Base-by-base conservation (phyloP, 1,284 basidiomycete genomes). In the Boletus smithii region DNA sequence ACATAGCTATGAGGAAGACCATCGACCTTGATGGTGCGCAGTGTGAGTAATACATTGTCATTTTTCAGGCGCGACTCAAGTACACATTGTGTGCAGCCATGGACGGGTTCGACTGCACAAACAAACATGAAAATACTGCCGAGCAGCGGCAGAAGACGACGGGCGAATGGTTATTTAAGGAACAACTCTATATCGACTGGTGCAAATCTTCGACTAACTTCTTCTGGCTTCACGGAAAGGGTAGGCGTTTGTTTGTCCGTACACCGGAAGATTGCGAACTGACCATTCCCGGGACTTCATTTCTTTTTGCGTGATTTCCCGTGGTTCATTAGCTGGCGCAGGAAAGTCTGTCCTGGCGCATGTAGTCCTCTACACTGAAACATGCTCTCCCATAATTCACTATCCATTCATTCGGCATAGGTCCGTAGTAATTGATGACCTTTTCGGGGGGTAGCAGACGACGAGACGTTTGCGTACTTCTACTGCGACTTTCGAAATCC, bases 401-500 rank as follows among this genome's bases (percentile, higher is more conserved):
- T 46, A 55, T 17, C 17, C 31, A 17, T 17, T 32, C 16, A 2
- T n/a, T n/a, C n/a, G n/a, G n/a, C n/a, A n/a, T n/a, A n/a, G n/a
- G n/a, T n/a, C n/a, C n/a, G n/a, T n/a, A n/a, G n/a, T n/a, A n/a
- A n/a, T n/a, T n/a, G n/a, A n/a, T n/a, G n/a, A n/a, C n/a, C n/a
- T n/a, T n/a, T n/a, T n/a, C n/a, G n/a, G n/a, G n/a, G n/a, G 4
- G 20, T 37, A 8, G 11, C 26, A 8, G 23, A 20, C 3, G 24
- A 24, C 13, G 36, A 37, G n/a, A 23, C 14, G 1, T 18, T 56
- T 2, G 42, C 32, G 8, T 56, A 43, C 7, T 53, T 54, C 14
- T 55, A 54, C 20, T 56, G 54, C 16, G 29, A 56, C 29, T 53
- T 53, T 8, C 38, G 53, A 24, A 30, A 37, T 4, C n/a, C 14